Conservation (phyloP, 768 basidiomycete species). For the Russula griseocarnosa region DNA sequence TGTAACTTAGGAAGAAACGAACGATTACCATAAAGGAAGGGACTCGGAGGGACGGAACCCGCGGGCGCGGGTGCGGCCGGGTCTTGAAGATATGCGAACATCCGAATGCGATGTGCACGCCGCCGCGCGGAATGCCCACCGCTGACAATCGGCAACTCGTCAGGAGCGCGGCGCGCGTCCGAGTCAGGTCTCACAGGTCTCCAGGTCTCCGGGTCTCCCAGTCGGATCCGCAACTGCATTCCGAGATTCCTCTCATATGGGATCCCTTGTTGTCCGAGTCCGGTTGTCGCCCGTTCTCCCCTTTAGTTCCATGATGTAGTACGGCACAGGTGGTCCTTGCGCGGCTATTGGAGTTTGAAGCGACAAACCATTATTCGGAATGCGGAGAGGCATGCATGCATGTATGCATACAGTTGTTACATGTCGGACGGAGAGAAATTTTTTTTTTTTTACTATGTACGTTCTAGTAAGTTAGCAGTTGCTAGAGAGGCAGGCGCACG, state of each 20-base stretch:
- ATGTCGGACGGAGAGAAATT: neutral
- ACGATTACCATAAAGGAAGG: neutral
- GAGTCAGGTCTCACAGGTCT: too few relatives aligned
- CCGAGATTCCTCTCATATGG: neutral
- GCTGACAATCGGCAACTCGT: neutral
- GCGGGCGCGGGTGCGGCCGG: neutral
- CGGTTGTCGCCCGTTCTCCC: too few relatives aligned
- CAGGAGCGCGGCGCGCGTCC: neutral
- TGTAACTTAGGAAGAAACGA: neutral
- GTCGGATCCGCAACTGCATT: neutral
- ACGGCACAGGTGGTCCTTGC: neutral
- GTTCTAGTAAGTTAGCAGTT: too few relatives aligned
- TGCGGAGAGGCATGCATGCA: too few relatives aligned
- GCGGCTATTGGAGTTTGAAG: neutral
- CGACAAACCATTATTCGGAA: too few relatives aligned
- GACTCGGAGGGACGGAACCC: neutral
- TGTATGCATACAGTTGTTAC: too few relatives aligned
- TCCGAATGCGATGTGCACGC: neutral
- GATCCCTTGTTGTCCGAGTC: too few relatives aligned
- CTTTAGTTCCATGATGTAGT: neutral
- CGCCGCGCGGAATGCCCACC: too few relatives aligned
- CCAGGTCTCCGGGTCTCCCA: too few relatives aligned
- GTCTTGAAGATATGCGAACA: neutral
- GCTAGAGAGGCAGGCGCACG: neutral
- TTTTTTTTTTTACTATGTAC: too few relatives aligned